phyloP scores from a whole-genome alignment of 345 rosid genomes.

The Salix koriyanagi region DNA sequence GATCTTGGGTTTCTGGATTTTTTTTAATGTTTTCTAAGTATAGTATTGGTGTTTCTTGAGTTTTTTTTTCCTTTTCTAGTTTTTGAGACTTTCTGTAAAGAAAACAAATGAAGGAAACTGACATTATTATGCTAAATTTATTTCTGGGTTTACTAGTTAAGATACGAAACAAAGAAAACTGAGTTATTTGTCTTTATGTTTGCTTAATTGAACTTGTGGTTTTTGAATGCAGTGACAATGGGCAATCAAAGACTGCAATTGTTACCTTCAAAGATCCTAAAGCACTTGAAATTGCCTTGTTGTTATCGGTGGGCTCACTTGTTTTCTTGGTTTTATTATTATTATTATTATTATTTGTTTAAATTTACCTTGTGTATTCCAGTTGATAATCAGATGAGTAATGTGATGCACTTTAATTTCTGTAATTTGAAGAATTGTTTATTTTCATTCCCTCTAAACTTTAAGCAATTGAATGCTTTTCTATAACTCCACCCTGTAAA shows the following conservation, averaged over 20 bases:
- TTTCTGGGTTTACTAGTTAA: background rate
- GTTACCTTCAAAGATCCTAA: constrained; percentile 83
- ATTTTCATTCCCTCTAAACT: background rate
- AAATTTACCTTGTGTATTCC: background rate
- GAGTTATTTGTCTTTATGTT: background rate
- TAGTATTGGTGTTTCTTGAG: background rate
- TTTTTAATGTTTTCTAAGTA: background rate
- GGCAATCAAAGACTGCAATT: constrained; percentile 50
- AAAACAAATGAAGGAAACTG: background rate
- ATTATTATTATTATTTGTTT: background rate
- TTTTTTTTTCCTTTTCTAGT: background rate
- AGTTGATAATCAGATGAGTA: constrained; percentile 4
- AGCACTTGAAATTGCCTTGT: constrained; percentile 86
- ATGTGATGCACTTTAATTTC: background rate
- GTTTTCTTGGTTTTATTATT: background rate
- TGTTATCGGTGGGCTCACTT: constrained; percentile 53
- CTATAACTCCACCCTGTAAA: constrained; percentile 5
- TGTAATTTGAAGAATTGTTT: background rate
- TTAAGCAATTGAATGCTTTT: constrained; percentile 5
- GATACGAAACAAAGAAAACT: background rate
- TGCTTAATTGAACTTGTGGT: constrained; percentile 6
- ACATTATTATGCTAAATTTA: background rate
- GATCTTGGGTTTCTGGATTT: background rate
- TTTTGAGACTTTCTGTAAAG: background rate
- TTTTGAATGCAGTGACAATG: constrained; percentile 50